phyloP scores from a whole-genome alignment of 768 basidiomycete genomes.

The Multifurca ochricompacta region DNA sequence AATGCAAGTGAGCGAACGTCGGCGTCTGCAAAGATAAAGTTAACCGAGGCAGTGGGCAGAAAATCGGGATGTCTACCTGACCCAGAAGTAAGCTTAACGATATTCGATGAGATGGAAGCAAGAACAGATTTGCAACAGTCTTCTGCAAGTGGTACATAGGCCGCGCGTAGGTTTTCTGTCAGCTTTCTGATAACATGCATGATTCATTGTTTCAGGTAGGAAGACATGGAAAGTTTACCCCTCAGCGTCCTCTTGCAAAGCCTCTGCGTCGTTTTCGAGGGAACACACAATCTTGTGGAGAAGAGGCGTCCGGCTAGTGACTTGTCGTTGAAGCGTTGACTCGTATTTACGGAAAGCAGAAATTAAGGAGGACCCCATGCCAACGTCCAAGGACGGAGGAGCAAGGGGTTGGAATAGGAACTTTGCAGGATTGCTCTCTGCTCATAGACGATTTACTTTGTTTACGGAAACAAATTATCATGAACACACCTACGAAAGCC shows the following conservation, averaged over 20 bases:
- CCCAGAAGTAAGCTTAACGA: conserved; percentile 8
- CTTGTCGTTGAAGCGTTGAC: conserved; percentile 48
- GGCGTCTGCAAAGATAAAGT: neutral
- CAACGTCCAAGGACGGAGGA: conserved; percentile 37
- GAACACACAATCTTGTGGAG: conserved; percentile 49
- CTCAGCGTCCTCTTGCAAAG: conserved; percentile 51
- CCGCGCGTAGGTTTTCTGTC: conserved; percentile 38
- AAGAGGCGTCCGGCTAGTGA: conserved; percentile 56
- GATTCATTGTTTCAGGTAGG: neutral
- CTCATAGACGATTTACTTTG: neutral
- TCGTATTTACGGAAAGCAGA: conserved; percentile 56
- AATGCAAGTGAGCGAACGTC: conserved; percentile 16
- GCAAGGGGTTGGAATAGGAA: conserved; percentile 50
- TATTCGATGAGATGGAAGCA: neutral
- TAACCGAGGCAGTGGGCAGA: neutral
- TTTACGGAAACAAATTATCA: neutral
- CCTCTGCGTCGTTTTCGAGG: conserved; percentile 52
- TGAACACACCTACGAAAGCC: conserved; percentile 27
- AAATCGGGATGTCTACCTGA: neutral
- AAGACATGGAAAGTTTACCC: neutral
- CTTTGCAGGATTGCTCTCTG: conserved; percentile 46
- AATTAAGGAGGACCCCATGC: conserved; percentile 31
- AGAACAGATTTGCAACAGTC: conserved; percentile 10
- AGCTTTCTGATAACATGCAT: conserved; percentile 48
- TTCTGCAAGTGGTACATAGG: conserved; percentile 10